Evolutionary conservation across 83 land plant species (phyloP).

Genomic region (Thuja plicata): DNA sequence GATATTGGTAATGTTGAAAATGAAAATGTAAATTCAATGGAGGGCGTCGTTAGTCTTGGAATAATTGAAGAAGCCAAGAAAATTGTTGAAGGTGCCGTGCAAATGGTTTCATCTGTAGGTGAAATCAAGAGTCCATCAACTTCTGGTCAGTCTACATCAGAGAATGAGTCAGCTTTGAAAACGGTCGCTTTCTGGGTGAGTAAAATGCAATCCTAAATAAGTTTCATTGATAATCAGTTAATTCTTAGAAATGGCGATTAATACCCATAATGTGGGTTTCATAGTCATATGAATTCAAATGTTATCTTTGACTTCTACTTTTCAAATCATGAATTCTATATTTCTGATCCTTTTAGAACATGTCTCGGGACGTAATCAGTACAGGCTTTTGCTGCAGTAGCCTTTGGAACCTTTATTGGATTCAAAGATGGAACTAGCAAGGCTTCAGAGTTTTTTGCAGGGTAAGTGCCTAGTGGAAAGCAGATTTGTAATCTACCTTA

Average conservation of each 20-base stretch:
- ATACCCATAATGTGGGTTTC: neutral
- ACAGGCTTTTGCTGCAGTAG: slow-evolving; percentile 81
- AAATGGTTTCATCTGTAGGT: slow-evolving; percentile 10
- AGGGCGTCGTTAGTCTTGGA: neutral
- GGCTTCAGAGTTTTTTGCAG: slow-evolving; percentile 95
- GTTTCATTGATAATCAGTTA: slow-evolving; percentile 6
- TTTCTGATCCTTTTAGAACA: slow-evolving; percentile 1
- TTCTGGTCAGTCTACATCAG: neutral
- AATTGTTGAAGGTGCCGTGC: slow-evolving; percentile 10
- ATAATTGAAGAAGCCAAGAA: slow-evolving; percentile 11
- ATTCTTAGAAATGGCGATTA: neutral
- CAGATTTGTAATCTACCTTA: neutral
- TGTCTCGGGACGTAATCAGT: slow-evolving; percentile 19
- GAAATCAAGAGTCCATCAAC: slow-evolving; percentile 9
- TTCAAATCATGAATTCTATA: neutral
- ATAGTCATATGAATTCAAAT: neutral
- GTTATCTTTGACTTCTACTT: neutral
- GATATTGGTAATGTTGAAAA: neutral
- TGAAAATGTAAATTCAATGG: neutral
- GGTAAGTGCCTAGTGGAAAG: slow-evolving; percentile 48
- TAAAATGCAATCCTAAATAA: neutral
- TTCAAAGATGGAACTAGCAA: slow-evolving; percentile 76
- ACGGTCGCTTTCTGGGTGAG: slow-evolving; percentile 20
- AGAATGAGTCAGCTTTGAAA: slow-evolving; percentile 4
- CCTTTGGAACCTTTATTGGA: slow-evolving; percentile 82